A percentile compares a stretch with the other conserved stretches of the same genome.
Evolutionary conservation across 352 stramenopile genomes (phyloP).

Genomic region (Elongisporangium prolatum): DNA sequence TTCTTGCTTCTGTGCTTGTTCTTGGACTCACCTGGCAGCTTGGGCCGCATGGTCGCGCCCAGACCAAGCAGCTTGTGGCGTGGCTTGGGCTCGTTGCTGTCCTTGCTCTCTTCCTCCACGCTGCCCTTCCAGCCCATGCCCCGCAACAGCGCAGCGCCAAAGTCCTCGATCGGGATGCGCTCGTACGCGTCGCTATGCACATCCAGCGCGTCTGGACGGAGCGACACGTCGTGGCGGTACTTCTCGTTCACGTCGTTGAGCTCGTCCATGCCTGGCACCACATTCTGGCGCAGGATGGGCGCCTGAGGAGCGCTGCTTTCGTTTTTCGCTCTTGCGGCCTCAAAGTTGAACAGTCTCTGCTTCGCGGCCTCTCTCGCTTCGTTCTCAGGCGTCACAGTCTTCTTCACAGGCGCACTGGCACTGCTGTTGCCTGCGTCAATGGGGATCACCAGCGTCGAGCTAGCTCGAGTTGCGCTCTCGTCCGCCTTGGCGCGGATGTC

Average conservation of each 20-base stretch:
- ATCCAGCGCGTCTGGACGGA: constrained; percentile 75
- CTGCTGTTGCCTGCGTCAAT: constrained; percentile 10
- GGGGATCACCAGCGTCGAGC: constrained; percentile 50
- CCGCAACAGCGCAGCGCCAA: constrained; percentile 93
- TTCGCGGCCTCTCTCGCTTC: constrained; percentile 6
- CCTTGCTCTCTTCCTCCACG: constrained; percentile 38
- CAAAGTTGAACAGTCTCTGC: constrained; percentile 38
- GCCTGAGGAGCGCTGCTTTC: constrained; percentile 17
- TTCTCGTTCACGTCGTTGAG: constrained; percentile 77
- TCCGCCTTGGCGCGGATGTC: constrained; percentile 19
- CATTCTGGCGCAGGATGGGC: constrained; percentile 75
- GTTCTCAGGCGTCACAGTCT: neutral
- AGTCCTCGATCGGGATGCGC: constrained; percentile 91
- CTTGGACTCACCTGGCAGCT: constrained; percentile 34
- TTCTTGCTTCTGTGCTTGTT: constrained; percentile 29
- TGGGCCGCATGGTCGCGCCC: constrained; percentile 80
- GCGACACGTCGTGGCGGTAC: constrained; percentile 76
- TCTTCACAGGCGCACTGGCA: constrained; percentile 4
- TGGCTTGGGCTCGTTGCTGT: constrained; percentile 48
- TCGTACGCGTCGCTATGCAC: constrained; percentile 85
- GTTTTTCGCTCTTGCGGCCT: constrained; percentile 16
- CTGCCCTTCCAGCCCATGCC: constrained; percentile 97
- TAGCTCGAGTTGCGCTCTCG: neutral
- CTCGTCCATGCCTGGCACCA: constrained; percentile 55
- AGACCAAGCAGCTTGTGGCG: constrained; percentile 91